Evolutionary conservation across 768 basidiomycete species (phyloP), one percentile per base, ranked within the genome.

Genomic region (Roridomyces roridus): DNA sequence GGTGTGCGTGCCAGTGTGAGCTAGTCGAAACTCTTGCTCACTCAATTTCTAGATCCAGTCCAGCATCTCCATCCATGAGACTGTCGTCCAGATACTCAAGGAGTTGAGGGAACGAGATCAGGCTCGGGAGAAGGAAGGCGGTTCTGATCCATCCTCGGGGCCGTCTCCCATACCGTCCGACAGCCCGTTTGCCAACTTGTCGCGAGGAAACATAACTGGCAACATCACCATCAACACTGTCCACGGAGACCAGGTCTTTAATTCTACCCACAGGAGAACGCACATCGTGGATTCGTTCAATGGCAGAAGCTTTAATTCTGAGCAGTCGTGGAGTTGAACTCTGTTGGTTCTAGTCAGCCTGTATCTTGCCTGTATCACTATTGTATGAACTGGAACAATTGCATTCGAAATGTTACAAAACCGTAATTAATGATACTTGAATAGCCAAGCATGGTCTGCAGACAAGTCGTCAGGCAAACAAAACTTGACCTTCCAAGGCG

Each of bases 401-500:
- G n/a, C n/a, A n/a, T n/a, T n/a, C n/a, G n/a, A n/a, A n/a, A n/a
- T n/a, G n/a, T n/a, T n/a, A n/a, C n/a, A n/a, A n/a, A n/a, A 31
- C 14, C 29, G 29, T 31, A 31, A 8, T 34, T 43, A 63, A 52
- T 63, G 61, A 25, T 77, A 76, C 55, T 71, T 69, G 67, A 77
- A 74, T 41, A 79, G 64, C 78, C 78, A 79, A 34, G 71, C 70
- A 43, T 76, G 66, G 56, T 78, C 78, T 5, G 52, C 42, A 1
- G 62, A 43, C 51, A 79, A 77, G 52, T 78, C 78, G 42, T 74
- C 75, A 40, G 73, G 73, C 8, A 70, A 63, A 50, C 70, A 72
- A 52, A 73, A 77, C 60, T 75, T 77, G 49, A 75, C 70, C 57
- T 65, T 74, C 75, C 76, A 77, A 37, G 74, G 69, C 12, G 74